These are phyloP conservation scores for Neolecta irregularis DNA, from an alignment of 1,139 yeast genomes.

Conservation along the genomic window DNA sequence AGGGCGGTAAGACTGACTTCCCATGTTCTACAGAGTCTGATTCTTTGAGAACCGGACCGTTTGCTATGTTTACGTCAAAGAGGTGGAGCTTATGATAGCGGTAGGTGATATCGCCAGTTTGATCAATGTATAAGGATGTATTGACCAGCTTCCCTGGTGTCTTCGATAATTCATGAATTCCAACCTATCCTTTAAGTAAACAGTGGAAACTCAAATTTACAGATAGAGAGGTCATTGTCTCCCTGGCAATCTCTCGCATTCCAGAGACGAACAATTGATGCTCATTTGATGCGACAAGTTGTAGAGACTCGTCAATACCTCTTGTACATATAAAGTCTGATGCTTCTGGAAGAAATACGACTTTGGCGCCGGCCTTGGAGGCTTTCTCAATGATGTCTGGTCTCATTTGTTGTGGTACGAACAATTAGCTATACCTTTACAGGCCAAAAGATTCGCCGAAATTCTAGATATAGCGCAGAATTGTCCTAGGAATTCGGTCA, in stretches of 20 bases:
- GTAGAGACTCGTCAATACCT: not conserved
- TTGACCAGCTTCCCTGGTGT: slow-evolving; percentile 22
- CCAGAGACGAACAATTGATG: slow-evolving; percentile 29
- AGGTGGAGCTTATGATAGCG: slow-evolving; percentile 75
- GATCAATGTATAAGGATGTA: slow-evolving; percentile 53
- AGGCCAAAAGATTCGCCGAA: too few species aligned
- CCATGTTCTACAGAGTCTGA: slow-evolving; percentile 78
- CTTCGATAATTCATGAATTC: slow-evolving; percentile 65
- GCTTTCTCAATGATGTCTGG: too few species aligned
- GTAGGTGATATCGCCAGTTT: slow-evolving; percentile 46
- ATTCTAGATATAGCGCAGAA: too few species aligned
- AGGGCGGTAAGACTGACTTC: slow-evolving; percentile 36
- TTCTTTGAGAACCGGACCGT: slow-evolving; percentile 46
- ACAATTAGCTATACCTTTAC: too few species aligned
- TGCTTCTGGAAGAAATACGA: slow-evolving; percentile 82
- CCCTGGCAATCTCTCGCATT: slow-evolving; percentile 35
- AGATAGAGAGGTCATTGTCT: slow-evolving; percentile 25
- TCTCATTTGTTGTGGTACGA: too few species aligned
- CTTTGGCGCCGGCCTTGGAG: slow-evolving; percentile 47
- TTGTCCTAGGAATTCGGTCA: too few species aligned
- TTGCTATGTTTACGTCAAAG: slow-evolving; percentile 69
- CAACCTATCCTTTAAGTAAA: slow-evolving; percentile 36
- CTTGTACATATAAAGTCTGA: slow-evolving; percentile 49
- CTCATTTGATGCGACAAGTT: not conserved
- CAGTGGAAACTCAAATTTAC: slow-evolving; percentile 16